Conservation (phyloP, 495 filamentous ascomycete genomes). For the Tuber microsphaerosporum region DNA sequence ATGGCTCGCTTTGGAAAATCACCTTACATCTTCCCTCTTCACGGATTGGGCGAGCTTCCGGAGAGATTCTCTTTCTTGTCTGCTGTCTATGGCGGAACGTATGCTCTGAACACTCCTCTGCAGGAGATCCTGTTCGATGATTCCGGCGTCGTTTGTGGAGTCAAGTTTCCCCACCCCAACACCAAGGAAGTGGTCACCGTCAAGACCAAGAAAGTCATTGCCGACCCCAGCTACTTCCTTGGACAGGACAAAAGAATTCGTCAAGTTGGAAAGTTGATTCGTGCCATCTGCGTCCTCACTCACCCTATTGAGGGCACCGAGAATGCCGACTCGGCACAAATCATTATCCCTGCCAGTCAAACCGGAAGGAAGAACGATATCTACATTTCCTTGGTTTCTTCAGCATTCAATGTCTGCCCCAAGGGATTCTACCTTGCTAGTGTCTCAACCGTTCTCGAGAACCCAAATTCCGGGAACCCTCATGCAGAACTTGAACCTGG, state of each 20-base stretch:
- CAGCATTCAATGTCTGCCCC: conserved; percentile 95
- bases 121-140: conserved; percentile 83
- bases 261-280: conserved; percentile 79
- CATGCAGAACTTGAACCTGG: conserved; percentile 90
- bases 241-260: conserved; percentile 58
- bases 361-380: conserved; percentile 94
- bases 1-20: conserved; percentile 98
- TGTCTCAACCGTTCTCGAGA: conserved; percentile 92
- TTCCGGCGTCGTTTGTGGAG: conserved; percentile 72
- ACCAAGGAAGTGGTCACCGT: conserved; percentile 94
- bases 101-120: conserved; percentile 94
- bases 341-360: conserved; percentile 97
- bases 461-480: conserved; percentile 67
- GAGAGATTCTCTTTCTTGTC: conserved; percentile 97
- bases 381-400: conserved; percentile 93
- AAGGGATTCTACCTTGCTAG: conserved; percentile 99
- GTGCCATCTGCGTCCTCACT: conserved; percentile 94
- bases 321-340: conserved; percentile 81
- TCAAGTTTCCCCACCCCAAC: conserved; percentile 68
- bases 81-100: conserved; percentile 96
- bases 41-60: conserved; percentile 92
- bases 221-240: conserved; percentile 94
- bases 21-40: conserved; percentile 97
- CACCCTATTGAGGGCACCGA: conserved; percentile 84
- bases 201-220: conserved; percentile 90